Evolutionary conservation across 164 flowering plant species (phyloP).

Genomic region (Cinnamomum chago): DNA sequence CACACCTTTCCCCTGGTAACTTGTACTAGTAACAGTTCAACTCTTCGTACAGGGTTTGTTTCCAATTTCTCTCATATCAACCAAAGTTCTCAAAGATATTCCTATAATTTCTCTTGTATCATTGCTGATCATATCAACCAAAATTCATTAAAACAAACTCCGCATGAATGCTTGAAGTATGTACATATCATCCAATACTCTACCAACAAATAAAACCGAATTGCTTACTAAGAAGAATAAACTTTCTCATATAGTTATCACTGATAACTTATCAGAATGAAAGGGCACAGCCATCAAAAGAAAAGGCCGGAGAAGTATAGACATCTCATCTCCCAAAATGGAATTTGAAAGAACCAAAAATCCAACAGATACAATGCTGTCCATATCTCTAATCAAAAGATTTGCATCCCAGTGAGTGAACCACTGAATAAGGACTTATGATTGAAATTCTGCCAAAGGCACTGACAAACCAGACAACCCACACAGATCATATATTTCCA

Average conservation of each 20-base stretch:
- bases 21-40: neutral
- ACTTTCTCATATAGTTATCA: neutral
- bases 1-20: neutral
- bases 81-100: neutral
- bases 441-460: neutral
- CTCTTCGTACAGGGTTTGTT: neutral
- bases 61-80: neutral
- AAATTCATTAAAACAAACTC: neutral
- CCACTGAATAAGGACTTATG: neutral
- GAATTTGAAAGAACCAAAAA: neutral
- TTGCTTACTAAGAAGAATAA: neutral
- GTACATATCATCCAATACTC: too few species aligned
- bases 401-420: neutral
- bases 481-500: neutral
- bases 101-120: too few species aligned
- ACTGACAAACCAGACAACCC: neutral
- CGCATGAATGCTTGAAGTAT: too few species aligned
- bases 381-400: neutral
- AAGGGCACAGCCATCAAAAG: neutral
- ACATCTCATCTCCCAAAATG: neutral
- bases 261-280: neutral
- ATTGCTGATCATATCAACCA: too few species aligned
- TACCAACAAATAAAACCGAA: too few species aligned
- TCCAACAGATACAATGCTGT: neutral
- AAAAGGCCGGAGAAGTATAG: neutral